Conservation (phyloP, 2,329 filamentous ascomycete species). For the Colletotrichum lupini region DNA sequence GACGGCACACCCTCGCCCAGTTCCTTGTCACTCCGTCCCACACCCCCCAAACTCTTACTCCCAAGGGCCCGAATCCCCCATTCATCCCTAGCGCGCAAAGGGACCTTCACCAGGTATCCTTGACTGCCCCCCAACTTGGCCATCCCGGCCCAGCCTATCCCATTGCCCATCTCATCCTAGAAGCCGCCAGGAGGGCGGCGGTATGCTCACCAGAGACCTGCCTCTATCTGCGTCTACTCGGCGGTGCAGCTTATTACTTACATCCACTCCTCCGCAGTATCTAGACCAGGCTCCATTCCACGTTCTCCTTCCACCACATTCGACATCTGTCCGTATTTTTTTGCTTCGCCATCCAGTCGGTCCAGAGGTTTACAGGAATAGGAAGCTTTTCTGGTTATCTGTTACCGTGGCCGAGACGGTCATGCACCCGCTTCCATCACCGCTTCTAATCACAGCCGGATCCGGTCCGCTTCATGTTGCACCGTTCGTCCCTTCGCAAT, state of each 20-base stretch:
- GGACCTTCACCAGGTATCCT: slow-evolving; percentile 29
- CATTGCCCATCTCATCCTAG: slow-evolving; percentile 7
- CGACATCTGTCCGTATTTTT: slow-evolving; percentile 1
- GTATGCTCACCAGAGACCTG: slow-evolving; percentile 29
- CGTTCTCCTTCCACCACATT: slow-evolving; percentile 11
- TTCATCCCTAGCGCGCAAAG: slow-evolving; percentile 26
- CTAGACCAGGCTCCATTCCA: slow-evolving; percentile 10
- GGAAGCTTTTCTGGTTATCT: not conserved
- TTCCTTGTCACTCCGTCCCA: slow-evolving; percentile 13
- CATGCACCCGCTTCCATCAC: slow-evolving; percentile 3
- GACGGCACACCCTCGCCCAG: slow-evolving; percentile 18
- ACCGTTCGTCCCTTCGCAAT: slow-evolving; percentile 37
- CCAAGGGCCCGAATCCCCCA: slow-evolving; percentile 26
- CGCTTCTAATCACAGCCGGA: not conserved
- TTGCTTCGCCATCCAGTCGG: not conserved
- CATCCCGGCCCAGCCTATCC: slow-evolving; percentile 26
- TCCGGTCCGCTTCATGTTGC: slow-evolving; percentile 29
- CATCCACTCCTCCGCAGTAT: slow-evolving; percentile 30
- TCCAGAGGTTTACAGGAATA: not conserved
- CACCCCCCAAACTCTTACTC: slow-evolving; percentile 11
- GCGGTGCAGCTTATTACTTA: slow-evolving; percentile 35
- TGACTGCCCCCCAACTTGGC: slow-evolving; percentile 31
- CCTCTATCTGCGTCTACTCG: slow-evolving; percentile 29
- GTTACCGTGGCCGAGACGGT: slow-evolving; percentile 3
- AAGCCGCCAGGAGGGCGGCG: slow-evolving; percentile 21